These are phyloP conservation scores for Tubosaeta sp. DNA, from an alignment of 768 basidiomycete genomes.

Conservation along the genomic window DNA sequence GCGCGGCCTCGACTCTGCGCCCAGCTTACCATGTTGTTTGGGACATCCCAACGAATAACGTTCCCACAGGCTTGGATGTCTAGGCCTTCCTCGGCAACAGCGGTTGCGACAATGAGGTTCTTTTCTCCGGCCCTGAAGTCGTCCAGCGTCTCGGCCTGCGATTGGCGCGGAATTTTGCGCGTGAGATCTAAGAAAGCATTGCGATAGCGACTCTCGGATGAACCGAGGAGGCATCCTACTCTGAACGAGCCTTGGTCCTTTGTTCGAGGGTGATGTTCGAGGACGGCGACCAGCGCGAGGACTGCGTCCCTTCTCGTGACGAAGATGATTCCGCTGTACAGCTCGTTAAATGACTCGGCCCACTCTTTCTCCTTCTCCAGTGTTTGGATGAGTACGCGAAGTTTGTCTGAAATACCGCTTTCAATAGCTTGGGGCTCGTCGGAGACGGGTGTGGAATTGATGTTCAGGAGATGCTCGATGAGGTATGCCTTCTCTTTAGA, in stretches of 20 bases:
- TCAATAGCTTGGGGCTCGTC: constrained; percentile 48
- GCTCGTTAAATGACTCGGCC: constrained; percentile 47
- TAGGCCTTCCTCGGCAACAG: constrained; percentile 84
- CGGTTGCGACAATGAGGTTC: constrained; percentile 69
- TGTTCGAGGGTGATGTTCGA: constrained; percentile 55
- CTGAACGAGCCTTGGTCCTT: constrained; percentile 39
- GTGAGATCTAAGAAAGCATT: constrained; percentile 70
- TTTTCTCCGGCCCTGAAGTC: constrained; percentile 67
- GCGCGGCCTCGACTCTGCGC: constrained; percentile 81
- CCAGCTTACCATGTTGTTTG: constrained; percentile 76
- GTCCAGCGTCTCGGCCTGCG: constrained; percentile 51
- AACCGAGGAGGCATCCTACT: constrained; percentile 63
- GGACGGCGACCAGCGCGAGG: constrained; percentile 58
- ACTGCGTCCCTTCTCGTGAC: constrained; percentile 75
- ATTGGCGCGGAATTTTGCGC: constrained; percentile 46
- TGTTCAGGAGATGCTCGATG: constrained; percentile 40
- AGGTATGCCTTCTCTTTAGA: constrained; percentile 61
- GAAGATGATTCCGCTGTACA: constrained; percentile 71
- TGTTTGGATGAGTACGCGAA: constrained; percentile 47
- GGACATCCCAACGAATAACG: constrained; percentile 78
- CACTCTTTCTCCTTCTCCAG: constrained; percentile 54
- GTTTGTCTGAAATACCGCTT: constrained; percentile 54
- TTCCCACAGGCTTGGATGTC: constrained; percentile 81
- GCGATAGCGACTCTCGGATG: constrained; percentile 52
- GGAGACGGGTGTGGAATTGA: constrained; percentile 45